Evolutionary conservation across 352 stramenopile genomes (phyloP), one percentile per base, ranked within the genome.

Genomic region (Globisporangium viniferum): DNA sequence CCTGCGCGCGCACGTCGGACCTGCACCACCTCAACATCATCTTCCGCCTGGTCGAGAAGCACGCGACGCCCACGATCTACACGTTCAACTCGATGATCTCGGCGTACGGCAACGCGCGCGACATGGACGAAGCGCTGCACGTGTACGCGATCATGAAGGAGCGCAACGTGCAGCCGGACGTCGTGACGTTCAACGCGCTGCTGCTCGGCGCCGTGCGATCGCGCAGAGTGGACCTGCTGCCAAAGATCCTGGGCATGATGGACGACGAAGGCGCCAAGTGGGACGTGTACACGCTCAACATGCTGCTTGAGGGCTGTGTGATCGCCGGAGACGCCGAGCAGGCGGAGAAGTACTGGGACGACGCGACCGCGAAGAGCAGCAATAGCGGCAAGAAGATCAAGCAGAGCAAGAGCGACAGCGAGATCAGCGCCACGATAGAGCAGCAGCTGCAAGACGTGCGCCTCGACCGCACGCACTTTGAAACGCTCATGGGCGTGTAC

Each of bases 31-130:
- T 96, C 62, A 74, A 76, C 36, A 73, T 80, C 53, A 88, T 93
- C 33, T 90, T 87, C 64, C 78, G 82, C 57, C 73, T 92, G 14
- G 68, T 93, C 9, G 77, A 93, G 67, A 64, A 62, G 9, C 72
- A 93, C 61, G 73, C 78, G 29, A 81, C 73, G 18, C 82, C 79
- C 20, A 89, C 82, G 27, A 78, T 86, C n/a, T 91, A 90, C 70
- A 89, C 82, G 15, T 93, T 81, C 75, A 94, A 94, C 68, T 87
- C 82, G 58, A 89, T 94, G 77, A 92, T 96, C 68, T 88, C 84
- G 8, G 85, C 88, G n/a, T 92, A 81, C 68, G 85, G 81, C 46
- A 93, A 93, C 65, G 69, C 79, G 57, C 63, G 74, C 54, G 76
- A 81, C 35, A 78, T 92, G 72, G 81, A 93, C 31, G 75, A 89